Evolutionary conservation across 2,329 filamentous ascomycete species (phyloP).

Genomic region (Penicillium sp.): DNA sequence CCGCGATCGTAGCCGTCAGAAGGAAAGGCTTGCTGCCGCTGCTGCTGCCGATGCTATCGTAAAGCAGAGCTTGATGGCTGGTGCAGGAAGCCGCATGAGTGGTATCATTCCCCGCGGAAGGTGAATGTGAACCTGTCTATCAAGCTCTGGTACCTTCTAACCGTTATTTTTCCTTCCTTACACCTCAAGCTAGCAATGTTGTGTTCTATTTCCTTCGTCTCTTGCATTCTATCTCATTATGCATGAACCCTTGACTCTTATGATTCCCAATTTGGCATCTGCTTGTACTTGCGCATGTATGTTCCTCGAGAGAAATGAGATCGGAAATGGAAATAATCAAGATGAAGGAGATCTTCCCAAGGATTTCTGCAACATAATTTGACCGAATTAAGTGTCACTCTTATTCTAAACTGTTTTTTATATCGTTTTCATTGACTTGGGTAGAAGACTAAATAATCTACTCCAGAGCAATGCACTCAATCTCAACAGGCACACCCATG

Average conservation of each 20-base stretch:
- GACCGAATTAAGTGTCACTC: neutral
- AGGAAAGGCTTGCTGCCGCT: conserved; percentile 85
- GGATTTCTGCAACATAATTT: neutral
- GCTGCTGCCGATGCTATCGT: conserved; percentile 94
- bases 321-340: neutral
- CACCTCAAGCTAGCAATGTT: neutral
- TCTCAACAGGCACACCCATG: conserved; percentile 63
- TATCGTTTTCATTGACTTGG: neutral
- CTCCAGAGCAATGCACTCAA: conserved; percentile 61
- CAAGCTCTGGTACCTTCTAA: conserved; percentile 1
- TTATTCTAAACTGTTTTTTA: neutral
- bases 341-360: neutral
- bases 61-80: conserved; percentile 75
- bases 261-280: conserved; percentile 15
- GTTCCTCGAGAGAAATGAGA: neutral
- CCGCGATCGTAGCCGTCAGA: conserved; percentile 85
- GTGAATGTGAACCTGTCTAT: conserved; percentile 15
- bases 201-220: neutral
- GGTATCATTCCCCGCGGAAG: conserved; percentile 38
- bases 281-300: conserved; percentile 5
- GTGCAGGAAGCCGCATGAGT: conserved; percentile 53
- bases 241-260: conserved; percentile 7
- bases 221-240: conserved; percentile 3
- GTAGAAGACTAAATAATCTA: conserved; percentile 21
- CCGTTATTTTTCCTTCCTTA: neutral